Conservation (phyloP, 2,329 filamentous ascomycete genomes). For the Acrocalymma vagum region DNA sequence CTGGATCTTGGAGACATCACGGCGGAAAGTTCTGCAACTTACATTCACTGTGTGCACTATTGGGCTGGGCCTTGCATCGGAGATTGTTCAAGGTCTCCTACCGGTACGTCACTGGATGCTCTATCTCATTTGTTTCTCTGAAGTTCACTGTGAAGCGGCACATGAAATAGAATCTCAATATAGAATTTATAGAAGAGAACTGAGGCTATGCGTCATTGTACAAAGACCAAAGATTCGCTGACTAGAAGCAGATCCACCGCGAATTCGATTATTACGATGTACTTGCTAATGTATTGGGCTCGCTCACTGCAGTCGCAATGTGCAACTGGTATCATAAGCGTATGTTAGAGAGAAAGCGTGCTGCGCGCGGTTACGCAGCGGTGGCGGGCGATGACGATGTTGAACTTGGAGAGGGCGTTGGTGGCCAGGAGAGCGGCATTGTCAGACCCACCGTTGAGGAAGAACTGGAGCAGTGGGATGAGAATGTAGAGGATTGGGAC, state of each 20-base stretch:
- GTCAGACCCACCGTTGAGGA: conserved; percentile 68
- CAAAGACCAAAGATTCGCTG: conserved; percentile 9
- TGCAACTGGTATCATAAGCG: conserved; percentile 94
- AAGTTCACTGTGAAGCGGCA: too few species aligned
- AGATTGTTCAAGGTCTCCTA: conserved; percentile 77
- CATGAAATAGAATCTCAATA: conserved; percentile 52
- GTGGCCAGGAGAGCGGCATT: conserved; percentile 72
- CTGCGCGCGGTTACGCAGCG: conserved; percentile 74
- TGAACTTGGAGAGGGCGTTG: conserved; percentile 73
- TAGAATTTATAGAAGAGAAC: neutral
- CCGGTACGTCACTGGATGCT: conserved; percentile 60
- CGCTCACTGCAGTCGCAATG: conserved; percentile 72
- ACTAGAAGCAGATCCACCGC: conserved; percentile 52
- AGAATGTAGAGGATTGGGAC: conserved; percentile 78
- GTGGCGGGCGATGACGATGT: conserved; percentile 75
- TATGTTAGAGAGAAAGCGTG: conserved; percentile 88
- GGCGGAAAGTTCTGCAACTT: conserved; percentile 83
- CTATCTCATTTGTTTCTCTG: too few species aligned
- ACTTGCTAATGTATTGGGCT: conserved; percentile 85
- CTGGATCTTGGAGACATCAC: conserved; percentile 93
- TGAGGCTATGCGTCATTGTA: neutral
- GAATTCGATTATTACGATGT: conserved; percentile 84
- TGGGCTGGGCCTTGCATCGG: conserved; percentile 75
- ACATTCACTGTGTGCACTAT: conserved; percentile 83
- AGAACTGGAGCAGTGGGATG: conserved; percentile 93